phyloP scores from a whole-genome alignment of 1,284 basidiomycete genomes.

The Chondrostereum purpureum region DNA sequence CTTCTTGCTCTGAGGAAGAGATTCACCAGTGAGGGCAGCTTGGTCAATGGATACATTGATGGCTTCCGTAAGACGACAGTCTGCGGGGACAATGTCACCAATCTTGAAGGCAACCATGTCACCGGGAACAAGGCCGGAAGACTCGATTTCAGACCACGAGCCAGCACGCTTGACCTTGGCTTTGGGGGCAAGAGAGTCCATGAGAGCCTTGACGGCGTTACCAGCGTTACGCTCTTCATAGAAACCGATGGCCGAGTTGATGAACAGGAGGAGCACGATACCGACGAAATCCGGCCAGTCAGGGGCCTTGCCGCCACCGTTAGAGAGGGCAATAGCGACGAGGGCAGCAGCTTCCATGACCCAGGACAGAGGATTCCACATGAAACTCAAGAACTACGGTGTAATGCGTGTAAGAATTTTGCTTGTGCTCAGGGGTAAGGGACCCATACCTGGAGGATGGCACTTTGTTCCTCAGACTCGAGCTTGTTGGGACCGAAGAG shows the following conservation, averaged over 20 bases:
- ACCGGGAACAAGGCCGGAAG: slow-evolving; percentile 82
- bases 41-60: slow-evolving; percentile 97
- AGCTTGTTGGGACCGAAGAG: slow-evolving; percentile 97
- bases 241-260: slow-evolving; percentile 98
- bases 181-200: slow-evolving; percentile 98
- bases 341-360: slow-evolving; percentile 99
- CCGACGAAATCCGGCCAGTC: slow-evolving; percentile 98
- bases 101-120: slow-evolving; percentile 97
- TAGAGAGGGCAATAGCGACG: slow-evolving; percentile 94
- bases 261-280: slow-evolving; percentile 86
- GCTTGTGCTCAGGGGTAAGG: slow-evolving; percentile 7
- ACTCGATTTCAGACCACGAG: slow-evolving; percentile 84
- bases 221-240: slow-evolving; percentile 96
- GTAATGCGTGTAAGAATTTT: no score
- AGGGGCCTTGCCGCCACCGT: slow-evolving; percentile 81
- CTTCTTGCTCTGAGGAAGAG: slow-evolving; percentile 88
- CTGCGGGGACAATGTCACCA: slow-evolving; percentile 93
- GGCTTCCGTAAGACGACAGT: slow-evolving; percentile 91
- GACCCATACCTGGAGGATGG: slow-evolving; percentile 67
- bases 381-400: slow-evolving; percentile 88
- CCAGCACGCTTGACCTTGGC: slow-evolving; percentile 86
- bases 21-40: slow-evolving; percentile 95
- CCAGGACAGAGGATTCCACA: slow-evolving; percentile 99
- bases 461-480: slow-evolving; percentile 83
- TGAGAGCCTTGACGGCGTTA: slow-evolving; percentile 97